Evolutionary conservation across 192 early-diverging fungal species (phyloP), one percentile per base, ranked within the genome.

Genomic region (Spizellomyces punctatus): DNA sequence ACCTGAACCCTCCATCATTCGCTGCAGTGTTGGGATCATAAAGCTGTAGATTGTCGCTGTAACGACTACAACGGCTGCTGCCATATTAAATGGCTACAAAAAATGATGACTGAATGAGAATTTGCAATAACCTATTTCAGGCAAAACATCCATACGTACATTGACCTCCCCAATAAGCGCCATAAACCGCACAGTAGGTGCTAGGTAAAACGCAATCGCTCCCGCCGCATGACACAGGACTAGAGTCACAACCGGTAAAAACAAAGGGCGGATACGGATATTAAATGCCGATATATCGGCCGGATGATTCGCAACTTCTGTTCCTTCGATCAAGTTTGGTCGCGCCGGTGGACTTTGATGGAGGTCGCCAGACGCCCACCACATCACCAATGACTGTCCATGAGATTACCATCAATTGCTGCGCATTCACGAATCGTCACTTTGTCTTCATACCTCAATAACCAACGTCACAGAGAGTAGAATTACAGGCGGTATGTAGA

Each of bases 401-500:
- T 36, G 42, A 27, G 50, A 54, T 2, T 54, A 19, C 17, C 0
- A 54, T 12, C 14, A 54, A 12, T 12, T 36, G 27, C 3, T 36
- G 27, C 57, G 57, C 3, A 12, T 58, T 41, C 16, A 36, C 57
- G 8, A 21, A 5, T 58, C 22, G 41, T 58, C 57, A 46, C 64
- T 52, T 50, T 50, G 49, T 49, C 48, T 66, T n/a, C 47, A 10
- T 72, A 81, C 80, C 76, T 81, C 48, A 61, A 81, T 73, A 8
- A 81, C 42, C 45, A 95, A 75, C 36, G 89, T 87, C 57, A 88
- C 89, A 6, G 91, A 85, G 52, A 95, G 85, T 48, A 95, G 78
- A 21, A 90, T 89, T 5, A 93, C 82, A 0, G 94, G 93, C 17
- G 93, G 93, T 67, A 96, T 89, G 75, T 96, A 98, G 61, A 92